phyloP scores from a whole-genome alignment of 805 yeast species.

The Brettanomyces bruxellensis region DNA sequence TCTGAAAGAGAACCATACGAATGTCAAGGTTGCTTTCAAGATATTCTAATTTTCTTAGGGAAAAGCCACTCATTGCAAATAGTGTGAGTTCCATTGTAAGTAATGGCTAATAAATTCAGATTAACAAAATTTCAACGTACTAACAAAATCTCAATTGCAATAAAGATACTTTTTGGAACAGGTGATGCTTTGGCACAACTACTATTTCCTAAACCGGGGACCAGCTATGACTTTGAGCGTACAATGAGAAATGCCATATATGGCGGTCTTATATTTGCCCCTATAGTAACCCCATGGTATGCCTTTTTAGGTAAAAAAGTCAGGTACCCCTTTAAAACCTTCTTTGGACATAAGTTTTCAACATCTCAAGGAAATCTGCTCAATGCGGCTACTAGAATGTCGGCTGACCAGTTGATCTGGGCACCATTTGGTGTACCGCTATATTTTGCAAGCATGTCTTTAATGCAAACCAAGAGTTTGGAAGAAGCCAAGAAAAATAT shows the following conservation, averaged over 20 bases:
- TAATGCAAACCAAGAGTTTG: constrained; percentile 46
- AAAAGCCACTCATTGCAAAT: constrained; percentile 1
- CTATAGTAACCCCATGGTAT: constrained; percentile 69
- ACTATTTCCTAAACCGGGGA: constrained; percentile 27
- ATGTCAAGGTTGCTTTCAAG: constrained; percentile 1
- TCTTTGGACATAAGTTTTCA: constrained; percentile 1
- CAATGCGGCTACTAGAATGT: constrained; percentile 42
- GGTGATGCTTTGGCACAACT: constrained; percentile 73
- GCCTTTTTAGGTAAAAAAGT: constrained; percentile 34
- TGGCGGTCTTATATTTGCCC: constrained; percentile 69
- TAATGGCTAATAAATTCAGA: not conserved
- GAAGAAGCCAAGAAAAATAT: constrained; percentile 35
- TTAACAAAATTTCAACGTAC: too few relatives aligned
- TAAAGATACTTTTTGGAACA: constrained; percentile 45
- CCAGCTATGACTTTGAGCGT: constrained; percentile 41
- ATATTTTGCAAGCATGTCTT: constrained; percentile 59
- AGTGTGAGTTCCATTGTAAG: not conserved
- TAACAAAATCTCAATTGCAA: not conserved
- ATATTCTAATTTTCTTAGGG: not conserved
- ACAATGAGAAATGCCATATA: constrained; percentile 58
- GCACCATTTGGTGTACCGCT: constrained; percentile 74
- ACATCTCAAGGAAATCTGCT: constrained; percentile 7
- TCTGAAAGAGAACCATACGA: too few relatives aligned
- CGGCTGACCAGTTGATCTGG: constrained; percentile 63
- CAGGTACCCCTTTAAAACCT: constrained; percentile 25